Percentiles rank a stretch among this genome's conserved stretches.
These are phyloP conservation scores for Aspergillus ellipticus DNA, from an alignment of 495 filamentous ascomycete species.

Conservation along the genomic window DNA sequence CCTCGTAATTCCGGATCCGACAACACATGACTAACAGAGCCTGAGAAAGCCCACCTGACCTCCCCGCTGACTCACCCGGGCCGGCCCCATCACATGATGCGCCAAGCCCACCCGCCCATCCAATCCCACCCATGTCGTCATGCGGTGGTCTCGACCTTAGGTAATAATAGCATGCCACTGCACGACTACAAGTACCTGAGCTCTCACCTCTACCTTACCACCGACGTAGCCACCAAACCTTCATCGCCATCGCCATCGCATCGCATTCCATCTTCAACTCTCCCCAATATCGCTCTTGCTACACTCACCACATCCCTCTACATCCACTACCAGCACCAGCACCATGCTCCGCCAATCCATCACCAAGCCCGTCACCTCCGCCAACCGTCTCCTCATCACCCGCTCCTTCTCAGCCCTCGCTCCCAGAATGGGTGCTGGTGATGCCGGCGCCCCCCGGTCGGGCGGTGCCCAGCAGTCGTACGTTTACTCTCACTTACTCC, in stretches of 20 bases:
- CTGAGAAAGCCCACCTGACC: slow-evolving; percentile 15
- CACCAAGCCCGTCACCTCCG: slow-evolving; percentile 52
- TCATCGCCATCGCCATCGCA: slow-evolving; percentile 3
- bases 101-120: background rate
- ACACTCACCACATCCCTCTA: slow-evolving; percentile 1
- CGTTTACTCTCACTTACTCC: slow-evolving; percentile 6
- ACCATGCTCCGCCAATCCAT: slow-evolving; percentile 67
- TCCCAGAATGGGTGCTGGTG: slow-evolving; percentile 62
- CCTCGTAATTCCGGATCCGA: background rate
- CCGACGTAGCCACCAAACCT: background rate
- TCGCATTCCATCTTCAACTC: slow-evolving; percentile 6
- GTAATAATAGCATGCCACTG: background rate
- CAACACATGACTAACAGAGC: background rate
- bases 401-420: slow-evolving; percentile 62
- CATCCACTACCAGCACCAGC: slow-evolving; percentile 10
- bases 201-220: background rate
- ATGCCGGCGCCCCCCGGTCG: slow-evolving; percentile 60
- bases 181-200: slow-evolving; percentile 5
- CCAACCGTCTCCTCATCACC: slow-evolving; percentile 45
- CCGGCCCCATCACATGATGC: slow-evolving; percentile 17
- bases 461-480: slow-evolving; percentile 35
- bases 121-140: slow-evolving; percentile 21
- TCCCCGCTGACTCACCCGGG: slow-evolving; percentile 16
- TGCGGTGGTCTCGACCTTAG: slow-evolving; percentile 3
- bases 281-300: too few relatives aligned